Conservation (phyloP, 805 yeast species). For the Saturnispora sanitii region DNA sequence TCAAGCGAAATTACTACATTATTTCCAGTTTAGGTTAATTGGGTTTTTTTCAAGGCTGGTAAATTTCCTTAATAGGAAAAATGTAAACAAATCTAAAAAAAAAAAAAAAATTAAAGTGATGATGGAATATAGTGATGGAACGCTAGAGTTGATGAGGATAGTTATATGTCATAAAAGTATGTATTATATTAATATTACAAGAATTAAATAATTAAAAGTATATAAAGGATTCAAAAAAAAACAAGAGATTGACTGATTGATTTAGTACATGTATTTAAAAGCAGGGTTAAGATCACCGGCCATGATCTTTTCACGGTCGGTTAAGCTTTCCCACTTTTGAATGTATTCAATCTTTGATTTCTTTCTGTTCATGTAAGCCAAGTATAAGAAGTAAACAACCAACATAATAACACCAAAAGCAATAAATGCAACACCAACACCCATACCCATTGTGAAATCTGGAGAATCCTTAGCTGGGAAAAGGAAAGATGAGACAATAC, state of each 20-base stretch:
- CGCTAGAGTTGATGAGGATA: too few species aligned
- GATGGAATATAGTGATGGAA: too few species aligned
- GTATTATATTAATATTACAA: background rate
- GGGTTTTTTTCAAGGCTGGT: background rate
- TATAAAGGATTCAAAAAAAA: background rate
- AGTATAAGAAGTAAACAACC: conserved; percentile 25
- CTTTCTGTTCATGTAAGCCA: conserved; percentile 26
- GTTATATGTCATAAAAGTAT: too few species aligned
- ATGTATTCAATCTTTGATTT: conserved; percentile 27
- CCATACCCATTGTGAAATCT: conserved; percentile 44
- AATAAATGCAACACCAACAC: conserved; percentile 40
- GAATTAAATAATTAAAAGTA: too few species aligned
- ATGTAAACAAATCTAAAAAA: background rate
- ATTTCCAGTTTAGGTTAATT: background rate
- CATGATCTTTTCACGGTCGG: conserved; percentile 24
- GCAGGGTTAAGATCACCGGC: conserved; percentile 34
- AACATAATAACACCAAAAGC: conserved; percentile 31
- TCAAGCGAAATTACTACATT: background rate
- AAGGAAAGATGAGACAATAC: conserved; percentile 52
- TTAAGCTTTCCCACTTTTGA: conserved; percentile 22
- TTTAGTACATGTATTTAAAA: conserved; percentile 36
- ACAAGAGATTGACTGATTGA: too few species aligned
- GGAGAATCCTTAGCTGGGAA: conserved; percentile 51
- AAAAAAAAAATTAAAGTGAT: background rate
- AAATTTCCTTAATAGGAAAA: background rate